Base-by-base conservation (phyloP, 148 eudicot genomes). In the Vaccinium macrocarpon region DNA sequence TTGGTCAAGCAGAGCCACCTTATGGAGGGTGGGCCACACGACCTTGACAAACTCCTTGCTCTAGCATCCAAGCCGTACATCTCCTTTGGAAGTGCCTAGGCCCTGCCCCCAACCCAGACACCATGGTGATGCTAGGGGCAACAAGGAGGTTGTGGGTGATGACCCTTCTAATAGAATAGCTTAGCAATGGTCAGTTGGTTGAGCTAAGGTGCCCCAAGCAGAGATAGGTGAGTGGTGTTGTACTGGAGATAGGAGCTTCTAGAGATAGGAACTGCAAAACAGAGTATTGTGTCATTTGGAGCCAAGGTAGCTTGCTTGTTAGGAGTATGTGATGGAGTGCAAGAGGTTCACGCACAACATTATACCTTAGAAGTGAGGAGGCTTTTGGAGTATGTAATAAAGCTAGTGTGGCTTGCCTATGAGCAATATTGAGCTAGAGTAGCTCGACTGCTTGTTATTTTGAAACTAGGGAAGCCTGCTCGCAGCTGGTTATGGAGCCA, bases 311-410 rank as follows among this genome's bases (percentile, higher is more conserved):
- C 70, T 62, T 62, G 29, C 29, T 19, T 59, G 64, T 59, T 59
- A 59, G n/a, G 64, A 59, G 70, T 62, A 62, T 62, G 70, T 23
- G 29, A 62, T 62, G 70, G 70, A 62, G 70, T n/a, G 27, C n/a
- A 62, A 23, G 13, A n/a, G 27, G 27, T 13, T 62, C 13, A 4
- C 13, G 10, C 29, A 4, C 70, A 23, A 8, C 29, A 2, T 62
- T 27, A 62, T 62, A 23, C 4, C 70, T n/a, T 62, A 23, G 38
- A 8, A 8, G 70, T n/a, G 12, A 62, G 70, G 68, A 62, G 12
- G 27, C 27, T 62, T 3, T n/a, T 62, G 29, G 68, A 21, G 68
- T n/a, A n/a, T 62, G 68, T 21, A 62, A 62, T 62, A 21, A 27
- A n/a, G 27, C 27, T 62, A n/a, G 68, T 35, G 70, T n/a, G 19